Conservation (phyloP, 2,329 filamentous ascomycete species). For the Botryotinia globosa region DNA sequence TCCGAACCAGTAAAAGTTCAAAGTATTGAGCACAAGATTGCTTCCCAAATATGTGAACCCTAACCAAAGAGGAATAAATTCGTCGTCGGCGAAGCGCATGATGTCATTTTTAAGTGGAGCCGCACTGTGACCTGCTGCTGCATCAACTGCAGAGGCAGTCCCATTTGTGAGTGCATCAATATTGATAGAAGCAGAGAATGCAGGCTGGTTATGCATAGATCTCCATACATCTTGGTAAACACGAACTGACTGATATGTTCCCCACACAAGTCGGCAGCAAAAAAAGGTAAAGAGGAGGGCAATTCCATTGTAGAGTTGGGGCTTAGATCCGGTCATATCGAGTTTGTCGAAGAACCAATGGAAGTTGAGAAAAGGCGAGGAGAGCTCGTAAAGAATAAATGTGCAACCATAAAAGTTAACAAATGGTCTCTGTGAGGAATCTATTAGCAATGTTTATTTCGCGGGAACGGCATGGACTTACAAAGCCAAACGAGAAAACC, state of each 20-base stretch:
- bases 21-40: constrained; percentile 68
- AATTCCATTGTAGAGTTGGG: constrained; percentile 77
- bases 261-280: constrained; percentile 72
- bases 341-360: constrained; percentile 94
- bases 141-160: constrained; percentile 40
- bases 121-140: constrained; percentile 34
- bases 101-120: constrained; percentile 39
- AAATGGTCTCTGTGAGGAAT: constrained; percentile 64
- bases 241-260: constrained; percentile 66
- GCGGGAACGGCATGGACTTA: constrained; percentile 48
- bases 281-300: constrained; percentile 72
- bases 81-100: constrained; percentile 50
- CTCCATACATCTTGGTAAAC: constrained; percentile 69
- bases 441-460: neutral
- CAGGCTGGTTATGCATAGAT: constrained; percentile 49
- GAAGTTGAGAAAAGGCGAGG: constrained; percentile 79
- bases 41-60: constrained; percentile 63
- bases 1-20: constrained; percentile 84
- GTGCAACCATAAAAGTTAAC: constrained; percentile 77
- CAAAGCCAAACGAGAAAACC: constrained; percentile 77
- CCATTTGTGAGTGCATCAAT: constrained; percentile 38
- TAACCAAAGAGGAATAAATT: constrained; percentile 67
- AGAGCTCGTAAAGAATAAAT: constrained; percentile 87
- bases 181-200: constrained; percentile 36
- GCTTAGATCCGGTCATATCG: constrained; percentile 68